Evolutionary conservation across 495 filamentous ascomycete genomes (phyloP).

Genomic region (Xeromyces bisporus): DNA sequence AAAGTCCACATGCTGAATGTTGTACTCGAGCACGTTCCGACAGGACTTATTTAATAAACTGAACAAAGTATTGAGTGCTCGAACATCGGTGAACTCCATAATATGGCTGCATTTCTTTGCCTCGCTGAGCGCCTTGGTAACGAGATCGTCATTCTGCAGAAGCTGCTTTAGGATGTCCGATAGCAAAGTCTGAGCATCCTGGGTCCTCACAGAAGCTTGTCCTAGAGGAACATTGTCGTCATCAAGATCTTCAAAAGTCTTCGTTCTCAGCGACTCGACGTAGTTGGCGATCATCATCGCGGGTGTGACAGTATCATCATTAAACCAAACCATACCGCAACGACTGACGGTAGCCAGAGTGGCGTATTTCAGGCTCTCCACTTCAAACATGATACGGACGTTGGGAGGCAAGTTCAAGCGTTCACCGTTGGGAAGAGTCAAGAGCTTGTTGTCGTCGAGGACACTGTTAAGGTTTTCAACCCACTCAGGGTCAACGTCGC

Average conservation of each 20-base stretch:
- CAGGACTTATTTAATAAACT: slow-evolving; percentile 88
- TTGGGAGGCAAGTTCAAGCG: slow-evolving; percentile 86
- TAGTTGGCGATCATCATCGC: slow-evolving; percentile 89
- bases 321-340: slow-evolving; percentile 99
- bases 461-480: slow-evolving; percentile 99
- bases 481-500: slow-evolving; percentile 98
- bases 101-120: slow-evolving; percentile 76
- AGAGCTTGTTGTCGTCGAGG: slow-evolving; percentile 92
- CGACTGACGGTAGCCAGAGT: slow-evolving; percentile 94
- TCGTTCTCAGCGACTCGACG: slow-evolving; percentile 60
- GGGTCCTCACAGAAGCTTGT: slow-evolving; percentile 57
- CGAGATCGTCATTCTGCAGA: slow-evolving; percentile 59
- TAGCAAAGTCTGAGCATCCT: slow-evolving; percentile 57
- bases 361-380: slow-evolving; percentile 95
- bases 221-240: slow-evolving; percentile 72
- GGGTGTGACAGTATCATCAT: slow-evolving; percentile 84
- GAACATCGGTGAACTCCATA: slow-evolving; percentile 89
- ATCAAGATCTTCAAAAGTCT: slow-evolving; percentile 83
- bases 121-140: slow-evolving; percentile 55
- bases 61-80: slow-evolving; percentile 83
- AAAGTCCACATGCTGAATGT: slow-evolving; percentile 84
- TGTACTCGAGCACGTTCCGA: slow-evolving; percentile 85
- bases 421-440: slow-evolving; percentile 94
- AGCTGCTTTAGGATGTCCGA: slow-evolving; percentile 61
- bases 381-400: slow-evolving; percentile 98